Conservation (phyloP, 305 asterid genomes). For the Solanum aculeatissimum region DNA sequence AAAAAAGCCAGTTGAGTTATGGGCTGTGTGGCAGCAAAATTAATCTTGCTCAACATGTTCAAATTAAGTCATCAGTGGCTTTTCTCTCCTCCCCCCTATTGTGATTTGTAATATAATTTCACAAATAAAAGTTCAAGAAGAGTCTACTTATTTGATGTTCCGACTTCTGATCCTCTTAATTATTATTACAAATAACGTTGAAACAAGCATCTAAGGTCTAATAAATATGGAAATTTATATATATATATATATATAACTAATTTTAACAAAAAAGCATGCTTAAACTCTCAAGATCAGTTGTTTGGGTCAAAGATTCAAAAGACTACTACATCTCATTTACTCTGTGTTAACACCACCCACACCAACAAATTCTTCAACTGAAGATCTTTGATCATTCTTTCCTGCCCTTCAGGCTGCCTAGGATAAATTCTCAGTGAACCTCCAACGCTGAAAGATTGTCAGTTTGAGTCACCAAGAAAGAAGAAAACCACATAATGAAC, state of each 20-base stretch:
- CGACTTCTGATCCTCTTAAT: neutral
- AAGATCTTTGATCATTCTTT: neutral
- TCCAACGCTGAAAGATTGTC: neutral
- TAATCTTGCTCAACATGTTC: neutral
- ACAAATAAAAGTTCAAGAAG: neutral
- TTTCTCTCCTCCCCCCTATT: neutral
- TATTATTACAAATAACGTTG: neutral
- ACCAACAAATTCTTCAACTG: neutral
- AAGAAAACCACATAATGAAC: neutral
- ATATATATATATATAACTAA: neutral
- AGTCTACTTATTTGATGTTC: neutral
- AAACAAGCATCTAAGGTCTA: neutral
- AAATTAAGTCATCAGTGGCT: neutral
- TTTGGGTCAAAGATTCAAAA: neutral
- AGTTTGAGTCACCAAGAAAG: neutral
- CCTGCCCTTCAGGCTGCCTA: neutral
- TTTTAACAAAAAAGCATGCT: neutral
- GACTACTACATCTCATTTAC: neutral
- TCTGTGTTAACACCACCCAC: neutral
- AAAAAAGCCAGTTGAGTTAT: slow-evolving; percentile 32
- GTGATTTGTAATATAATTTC: neutral
- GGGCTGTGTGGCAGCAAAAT: neutral
- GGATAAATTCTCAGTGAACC: neutral
- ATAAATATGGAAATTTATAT: neutral
- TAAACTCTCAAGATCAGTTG: neutral